These are phyloP conservation scores for Microbotryum silenes-acaulis DNA, from an alignment of 1,284 basidiomycete genomes.

Conservation along the genomic window DNA sequence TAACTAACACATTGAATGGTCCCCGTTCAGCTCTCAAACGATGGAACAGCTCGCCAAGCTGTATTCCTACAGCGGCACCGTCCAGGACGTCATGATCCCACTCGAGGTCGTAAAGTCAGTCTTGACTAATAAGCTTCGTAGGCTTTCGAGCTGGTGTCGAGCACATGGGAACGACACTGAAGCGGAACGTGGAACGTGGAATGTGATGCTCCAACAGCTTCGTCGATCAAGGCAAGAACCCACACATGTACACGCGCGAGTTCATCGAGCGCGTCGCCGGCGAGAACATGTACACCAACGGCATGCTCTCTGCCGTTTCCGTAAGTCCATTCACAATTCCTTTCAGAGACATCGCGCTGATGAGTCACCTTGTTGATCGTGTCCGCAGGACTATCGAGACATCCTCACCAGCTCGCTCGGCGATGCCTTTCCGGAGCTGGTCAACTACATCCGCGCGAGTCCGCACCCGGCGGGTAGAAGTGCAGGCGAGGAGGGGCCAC, in stretches of 20 bases:
- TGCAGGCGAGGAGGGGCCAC: background rate
- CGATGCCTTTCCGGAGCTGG: slow-evolving; percentile 32
- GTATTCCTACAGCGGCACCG: slow-evolving; percentile 21
- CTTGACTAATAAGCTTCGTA: background rate
- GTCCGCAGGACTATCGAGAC: slow-evolving; percentile 31
- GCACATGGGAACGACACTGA: background rate
- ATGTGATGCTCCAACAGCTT: slow-evolving; percentile 42
- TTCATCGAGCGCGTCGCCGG: slow-evolving; percentile 66
- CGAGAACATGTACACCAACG: slow-evolving; percentile 81
- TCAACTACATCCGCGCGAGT: background rate
- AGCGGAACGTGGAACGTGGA: no score
- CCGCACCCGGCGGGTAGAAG: background rate
- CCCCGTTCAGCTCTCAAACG: slow-evolving; percentile 15
- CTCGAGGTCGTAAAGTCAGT: slow-evolving; percentile 27
- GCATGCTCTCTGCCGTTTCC: slow-evolving; percentile 66
- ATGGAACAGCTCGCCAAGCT: slow-evolving; percentile 22
- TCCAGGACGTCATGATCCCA: slow-evolving; percentile 15
- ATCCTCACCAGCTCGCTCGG: slow-evolving; percentile 25
- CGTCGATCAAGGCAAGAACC: slow-evolving; percentile 68
- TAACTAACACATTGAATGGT: background rate
- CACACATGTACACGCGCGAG: slow-evolving; percentile 67
- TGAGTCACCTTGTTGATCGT: background rate
- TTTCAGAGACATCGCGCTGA: background rate
- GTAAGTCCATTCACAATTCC: slow-evolving; percentile 43
- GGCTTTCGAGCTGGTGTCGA: background rate